Conservation (phyloP, 2,329 filamentous ascomycete genomes). For the Beauveria brongniartii region DNA sequence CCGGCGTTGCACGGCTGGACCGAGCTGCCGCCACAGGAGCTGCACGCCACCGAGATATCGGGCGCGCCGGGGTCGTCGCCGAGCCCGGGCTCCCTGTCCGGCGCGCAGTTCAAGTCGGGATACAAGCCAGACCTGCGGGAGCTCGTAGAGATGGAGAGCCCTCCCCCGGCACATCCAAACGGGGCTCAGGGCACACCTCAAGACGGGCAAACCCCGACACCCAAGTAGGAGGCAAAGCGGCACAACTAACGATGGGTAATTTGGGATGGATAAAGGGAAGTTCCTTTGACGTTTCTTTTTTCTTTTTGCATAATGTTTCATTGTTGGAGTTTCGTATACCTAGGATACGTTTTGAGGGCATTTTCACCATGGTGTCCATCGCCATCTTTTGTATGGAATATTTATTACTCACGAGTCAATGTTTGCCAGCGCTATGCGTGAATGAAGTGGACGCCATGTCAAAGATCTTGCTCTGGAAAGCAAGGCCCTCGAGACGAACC, state of each 20-base stretch:
- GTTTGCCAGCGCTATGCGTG: no score
- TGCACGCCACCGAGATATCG: background rate
- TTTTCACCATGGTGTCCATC: background rate
- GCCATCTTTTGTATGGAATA: background rate
- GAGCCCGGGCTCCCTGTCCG: background rate
- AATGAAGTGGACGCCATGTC: no score
- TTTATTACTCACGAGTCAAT: background rate
- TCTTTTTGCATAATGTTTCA: background rate
- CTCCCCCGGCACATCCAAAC: background rate
- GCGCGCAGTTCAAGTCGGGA: background rate
- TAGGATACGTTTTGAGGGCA: background rate
- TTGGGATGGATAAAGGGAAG: background rate
- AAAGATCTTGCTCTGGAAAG: no score
- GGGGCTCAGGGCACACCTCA: background rate
- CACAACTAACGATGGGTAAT: background rate
- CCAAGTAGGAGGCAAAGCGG: background rate
- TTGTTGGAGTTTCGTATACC: background rate
- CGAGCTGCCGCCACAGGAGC: constrained; percentile 3
- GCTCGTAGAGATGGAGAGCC: constrained; percentile 5
- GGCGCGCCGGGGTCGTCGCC: background rate
- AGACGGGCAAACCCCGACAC: background rate
- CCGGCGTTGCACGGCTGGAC: background rate
- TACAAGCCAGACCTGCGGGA: background rate
- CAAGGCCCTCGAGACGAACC: no score
- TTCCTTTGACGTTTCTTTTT: background rate